phyloP scores from a whole-genome alignment of 2,329 filamentous ascomycete species.

The Amauroascus niger region DNA sequence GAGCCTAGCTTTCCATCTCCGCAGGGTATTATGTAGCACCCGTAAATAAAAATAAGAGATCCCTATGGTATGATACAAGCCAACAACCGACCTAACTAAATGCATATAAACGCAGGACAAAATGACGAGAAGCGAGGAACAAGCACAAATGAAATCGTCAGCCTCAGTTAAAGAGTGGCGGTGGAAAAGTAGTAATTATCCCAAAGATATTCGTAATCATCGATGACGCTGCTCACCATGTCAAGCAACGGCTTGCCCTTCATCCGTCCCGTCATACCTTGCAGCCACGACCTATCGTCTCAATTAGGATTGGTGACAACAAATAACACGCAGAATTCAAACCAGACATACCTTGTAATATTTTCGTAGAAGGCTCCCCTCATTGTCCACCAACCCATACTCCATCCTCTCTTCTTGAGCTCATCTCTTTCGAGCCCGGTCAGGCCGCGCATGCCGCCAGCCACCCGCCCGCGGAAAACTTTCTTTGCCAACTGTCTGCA shows the following conservation, averaged over 20 bases:
- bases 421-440: constrained; percentile 85
- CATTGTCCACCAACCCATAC: constrained; percentile 92
- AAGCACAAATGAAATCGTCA: constrained; percentile 10
- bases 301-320: constrained; percentile 20
- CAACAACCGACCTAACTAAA: background rate
- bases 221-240: constrained; percentile 73
- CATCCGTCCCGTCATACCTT: constrained; percentile 61
- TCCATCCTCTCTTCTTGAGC: constrained; percentile 77
- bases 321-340: background rate
- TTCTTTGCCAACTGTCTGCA: constrained; percentile 73
- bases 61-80: constrained; percentile 1
- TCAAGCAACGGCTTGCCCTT: constrained; percentile 64
- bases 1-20: background rate
- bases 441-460: constrained; percentile 63
- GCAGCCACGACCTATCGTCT: constrained; percentile 47
- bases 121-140: constrained; percentile 10
- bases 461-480: constrained; percentile 51
- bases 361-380: constrained; percentile 95
- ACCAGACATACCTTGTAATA: constrained; percentile 56
- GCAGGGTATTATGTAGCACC: no score
- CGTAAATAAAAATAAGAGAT: background rate
- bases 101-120: background rate
- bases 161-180: constrained; percentile 38
- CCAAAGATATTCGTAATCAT: constrained; percentile 97
- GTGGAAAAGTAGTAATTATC: constrained; percentile 91